Conservation (phyloP, 2,329 filamentous ascomycete genomes). For the Phyllosticta citrichinensis region DNA sequence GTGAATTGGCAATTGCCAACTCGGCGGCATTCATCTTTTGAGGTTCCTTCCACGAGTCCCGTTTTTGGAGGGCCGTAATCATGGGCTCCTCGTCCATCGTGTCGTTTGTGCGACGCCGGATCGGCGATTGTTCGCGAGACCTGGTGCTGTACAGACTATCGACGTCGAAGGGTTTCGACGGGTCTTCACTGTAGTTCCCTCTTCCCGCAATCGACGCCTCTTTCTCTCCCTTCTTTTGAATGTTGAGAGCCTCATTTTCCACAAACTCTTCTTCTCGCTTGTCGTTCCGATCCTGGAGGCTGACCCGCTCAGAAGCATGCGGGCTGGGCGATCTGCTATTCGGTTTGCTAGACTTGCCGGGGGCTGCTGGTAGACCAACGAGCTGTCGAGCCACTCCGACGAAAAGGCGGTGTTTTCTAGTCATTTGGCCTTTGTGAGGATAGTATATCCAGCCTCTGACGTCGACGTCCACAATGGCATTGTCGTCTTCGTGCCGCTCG, state of each 20-base stretch:
- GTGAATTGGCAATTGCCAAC: constrained; percentile 67
- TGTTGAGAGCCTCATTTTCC: constrained; percentile 63
- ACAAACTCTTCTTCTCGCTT: constrained; percentile 56
- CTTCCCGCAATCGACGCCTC: constrained; percentile 61
- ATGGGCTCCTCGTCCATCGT: constrained; percentile 14
- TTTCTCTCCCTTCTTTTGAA: constrained; percentile 60
- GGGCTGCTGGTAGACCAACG: constrained; percentile 70
- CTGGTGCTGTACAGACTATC: constrained; percentile 28
- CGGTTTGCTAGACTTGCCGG: constrained; percentile 21
- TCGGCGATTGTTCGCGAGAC: constrained; percentile 20
- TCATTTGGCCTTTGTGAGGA: constrained; percentile 76
- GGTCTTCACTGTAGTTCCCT: constrained; percentile 64
- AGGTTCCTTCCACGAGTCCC: constrained; percentile 40
- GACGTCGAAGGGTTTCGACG: constrained; percentile 37
- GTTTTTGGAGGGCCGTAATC: constrained; percentile 35
- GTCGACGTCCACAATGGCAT: constrained; percentile 85
- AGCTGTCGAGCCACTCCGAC: constrained; percentile 79
- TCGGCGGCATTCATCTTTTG: constrained; percentile 66
- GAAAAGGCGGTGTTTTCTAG: constrained; percentile 73
- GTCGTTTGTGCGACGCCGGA: constrained; percentile 10
- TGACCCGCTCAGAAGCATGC: constrained; percentile 25
- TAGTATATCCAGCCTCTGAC: constrained; percentile 92
- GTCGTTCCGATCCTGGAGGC: constrained; percentile 39
- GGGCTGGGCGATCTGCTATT: constrained; percentile 39
- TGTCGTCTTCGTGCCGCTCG: constrained; percentile 70